Base-by-base conservation (phyloP, 2,329 filamentous ascomycete species). In the Exophiala viscosa region DNA sequence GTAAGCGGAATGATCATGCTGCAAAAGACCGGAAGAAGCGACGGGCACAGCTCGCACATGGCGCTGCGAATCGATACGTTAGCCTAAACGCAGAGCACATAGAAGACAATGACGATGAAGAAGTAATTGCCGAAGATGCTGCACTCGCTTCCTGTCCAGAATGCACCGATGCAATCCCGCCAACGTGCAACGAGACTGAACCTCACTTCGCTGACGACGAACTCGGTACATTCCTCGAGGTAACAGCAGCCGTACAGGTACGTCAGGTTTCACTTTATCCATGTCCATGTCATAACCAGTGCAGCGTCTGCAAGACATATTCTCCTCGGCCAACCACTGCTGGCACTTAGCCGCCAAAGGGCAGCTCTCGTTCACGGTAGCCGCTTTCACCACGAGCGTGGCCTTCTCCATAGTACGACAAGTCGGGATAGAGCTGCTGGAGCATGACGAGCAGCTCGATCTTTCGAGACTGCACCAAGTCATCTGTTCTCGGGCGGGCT, bases 271-370 rank as follows among this genome's bases (percentile, higher is more conserved):
- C 15, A 38, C 3, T 13, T 32, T 15, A 10, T 13, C 10, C 35
- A 5, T 10, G 33, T 42, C 33, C 41, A 36, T 45, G 36, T 59
- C 35, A 57, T 45, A 28, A 28, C 23, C 32, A 40, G 10, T 13
- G 34, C 14, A 58, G 59, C 52, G 41, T 36, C 52, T 48, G n/a
- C 49, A 48, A 48, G 54, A 52, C n/a, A 54, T 54, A 32, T 47
- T 41, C 14, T 39, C 31, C 10, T 48, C 51, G 8, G 57, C 60
- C 10, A 52, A 53, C 14, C 38, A 43, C 20, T 55, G 49, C 17
- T 66, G 65, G 64, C 34, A 55, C 8, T 52, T 59, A 36, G 63
- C 59, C 28, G 63, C 58, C 15, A 52, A 54, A 41, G 59, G 60
- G 18, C 41, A 57, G 2, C 46, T 58, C 14, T 52, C 51, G 2